Percentiles rank a stretch among this genome's conserved stretches.
Conservation (phyloP, 2,329 filamentous ascomycete genomes). For the Cladobotryum protrusum region DNA sequence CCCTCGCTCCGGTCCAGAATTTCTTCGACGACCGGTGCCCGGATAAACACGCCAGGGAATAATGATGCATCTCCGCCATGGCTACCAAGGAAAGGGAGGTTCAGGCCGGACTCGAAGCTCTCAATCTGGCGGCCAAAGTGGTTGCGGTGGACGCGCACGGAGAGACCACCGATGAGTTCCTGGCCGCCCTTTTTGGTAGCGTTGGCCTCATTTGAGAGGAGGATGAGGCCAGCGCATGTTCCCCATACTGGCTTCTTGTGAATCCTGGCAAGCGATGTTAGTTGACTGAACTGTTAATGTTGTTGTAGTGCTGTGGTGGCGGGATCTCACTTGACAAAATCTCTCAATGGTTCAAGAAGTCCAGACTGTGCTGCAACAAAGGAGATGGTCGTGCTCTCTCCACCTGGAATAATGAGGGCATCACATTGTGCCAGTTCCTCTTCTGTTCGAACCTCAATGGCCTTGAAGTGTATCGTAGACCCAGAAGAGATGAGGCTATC, state of each 20-base stretch:
- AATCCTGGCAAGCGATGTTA: conserved; percentile 44
- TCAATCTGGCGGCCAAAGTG: conserved; percentile 93
- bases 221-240: conserved; percentile 89
- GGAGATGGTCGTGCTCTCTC: conserved; percentile 90
- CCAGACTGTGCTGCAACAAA: conserved; percentile 77
- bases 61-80: conserved; percentile 18
- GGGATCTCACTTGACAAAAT: conserved; percentile 77
- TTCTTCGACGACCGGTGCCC: conserved; percentile 87
- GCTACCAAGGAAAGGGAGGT: conserved; percentile 61
- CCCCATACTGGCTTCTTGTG: conserved; percentile 84
- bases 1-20: conserved; percentile 42
- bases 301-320: neutral
- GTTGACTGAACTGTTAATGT: neutral
- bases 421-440: conserved; percentile 67
- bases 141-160: conserved; percentile 86
- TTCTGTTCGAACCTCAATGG: conserved; percentile 74
- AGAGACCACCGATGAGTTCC: conserved; percentile 84
- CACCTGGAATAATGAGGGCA: conserved; percentile 83
- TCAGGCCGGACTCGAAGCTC: conserved; percentile 73
- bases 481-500: conserved; percentile 22
- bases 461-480: conserved; percentile 42
- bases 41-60: conserved; percentile 86
- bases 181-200: conserved; percentile 86
- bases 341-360: conserved; percentile 73
- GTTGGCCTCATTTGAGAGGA: conserved; percentile 83